Evolutionary conservation across 2,329 filamentous ascomycete species (phyloP).

Genomic region (Aspergillus sclerotialis): DNA sequence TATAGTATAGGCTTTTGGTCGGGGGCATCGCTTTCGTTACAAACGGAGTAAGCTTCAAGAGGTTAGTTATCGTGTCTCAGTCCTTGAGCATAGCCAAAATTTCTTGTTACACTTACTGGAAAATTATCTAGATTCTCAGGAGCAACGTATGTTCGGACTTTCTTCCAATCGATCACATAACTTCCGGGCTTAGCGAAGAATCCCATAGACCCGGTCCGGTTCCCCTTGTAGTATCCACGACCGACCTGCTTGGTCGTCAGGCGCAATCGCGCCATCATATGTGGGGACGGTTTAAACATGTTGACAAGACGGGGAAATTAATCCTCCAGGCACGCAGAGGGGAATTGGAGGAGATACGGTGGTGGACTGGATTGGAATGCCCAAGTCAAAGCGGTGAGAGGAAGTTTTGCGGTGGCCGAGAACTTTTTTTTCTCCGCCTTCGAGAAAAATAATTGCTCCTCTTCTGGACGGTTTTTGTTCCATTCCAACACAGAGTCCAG

Average conservation of each 20-base stretch:
- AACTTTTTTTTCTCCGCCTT: slow-evolving; percentile 23
- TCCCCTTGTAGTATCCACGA: slow-evolving; percentile 97
- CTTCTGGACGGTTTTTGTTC: too few relatives aligned
- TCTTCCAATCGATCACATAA: slow-evolving; percentile 75
- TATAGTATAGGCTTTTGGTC: slow-evolving; percentile 26
- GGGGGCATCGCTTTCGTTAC: slow-evolving; percentile 36
- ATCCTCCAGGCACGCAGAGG: slow-evolving; percentile 2
- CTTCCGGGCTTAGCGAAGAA: slow-evolving; percentile 55
- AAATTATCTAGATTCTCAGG: slow-evolving; percentile 63
- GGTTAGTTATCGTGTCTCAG: background rate
- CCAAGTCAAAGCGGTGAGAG: slow-evolving; percentile 11
- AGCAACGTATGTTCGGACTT: slow-evolving; percentile 85
- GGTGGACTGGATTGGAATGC: slow-evolving; percentile 3
- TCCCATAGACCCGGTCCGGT: slow-evolving; percentile 80
- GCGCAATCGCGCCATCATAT: slow-evolving; percentile 64
- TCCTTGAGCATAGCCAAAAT: background rate
- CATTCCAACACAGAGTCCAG: slow-evolving; percentile 8
- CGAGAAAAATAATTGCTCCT: slow-evolving; percentile 18
- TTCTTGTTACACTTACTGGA: slow-evolving; percentile 49
- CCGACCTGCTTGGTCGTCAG: slow-evolving; percentile 91
- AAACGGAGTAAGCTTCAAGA: slow-evolving; percentile 37
- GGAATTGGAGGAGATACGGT: slow-evolving; percentile 1
- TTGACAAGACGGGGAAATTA: slow-evolving; percentile 8
- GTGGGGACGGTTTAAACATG: slow-evolving; percentile 39
- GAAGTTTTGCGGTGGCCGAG: slow-evolving; percentile 28